A percentile compares a stretch with the other conserved stretches of the same genome.
Conservation (phyloP, 768 basidiomycete genomes). For the Polyporus arcularius region DNA sequence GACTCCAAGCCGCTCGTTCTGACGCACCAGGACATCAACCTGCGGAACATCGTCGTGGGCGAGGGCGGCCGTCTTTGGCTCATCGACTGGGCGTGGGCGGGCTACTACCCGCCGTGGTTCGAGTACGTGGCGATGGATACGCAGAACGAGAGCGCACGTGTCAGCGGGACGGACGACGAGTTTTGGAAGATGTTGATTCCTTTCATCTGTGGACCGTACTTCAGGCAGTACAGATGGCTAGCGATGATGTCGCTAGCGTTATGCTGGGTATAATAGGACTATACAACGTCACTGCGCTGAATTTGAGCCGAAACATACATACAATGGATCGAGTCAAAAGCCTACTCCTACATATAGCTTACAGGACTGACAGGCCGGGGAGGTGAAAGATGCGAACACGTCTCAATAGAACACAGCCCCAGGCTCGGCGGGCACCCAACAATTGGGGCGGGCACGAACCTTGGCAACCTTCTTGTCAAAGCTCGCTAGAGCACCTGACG, state of each 20-base stretch:
- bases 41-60: conserved; percentile 30
- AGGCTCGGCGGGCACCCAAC: neutral
- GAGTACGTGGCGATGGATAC: neutral
- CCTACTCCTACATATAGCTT: no score
- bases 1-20: conserved; percentile 23
- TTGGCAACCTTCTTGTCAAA: neutral
- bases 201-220: conserved; percentile 14
- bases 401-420: neutral
- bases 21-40: conserved; percentile 31
- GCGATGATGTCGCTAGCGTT: neutral
- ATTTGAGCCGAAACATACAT: no score
- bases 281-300: neutral
- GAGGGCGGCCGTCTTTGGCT: conserved; percentile 33
- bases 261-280: neutral
- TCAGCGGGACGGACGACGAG: conserved; percentile 7
- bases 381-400: no score
- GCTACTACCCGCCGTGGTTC: conserved; percentile 33
- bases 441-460: neutral
- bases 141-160: neutral
- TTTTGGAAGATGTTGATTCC: conserved; percentile 7
- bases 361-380: no score
- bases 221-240: conserved; percentile 5
- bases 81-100: conserved; percentile 33
- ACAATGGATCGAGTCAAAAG: no score
- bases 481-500: neutral